Conservation (phyloP, 805 yeast species). For the Saccharomyces jurei region DNA sequence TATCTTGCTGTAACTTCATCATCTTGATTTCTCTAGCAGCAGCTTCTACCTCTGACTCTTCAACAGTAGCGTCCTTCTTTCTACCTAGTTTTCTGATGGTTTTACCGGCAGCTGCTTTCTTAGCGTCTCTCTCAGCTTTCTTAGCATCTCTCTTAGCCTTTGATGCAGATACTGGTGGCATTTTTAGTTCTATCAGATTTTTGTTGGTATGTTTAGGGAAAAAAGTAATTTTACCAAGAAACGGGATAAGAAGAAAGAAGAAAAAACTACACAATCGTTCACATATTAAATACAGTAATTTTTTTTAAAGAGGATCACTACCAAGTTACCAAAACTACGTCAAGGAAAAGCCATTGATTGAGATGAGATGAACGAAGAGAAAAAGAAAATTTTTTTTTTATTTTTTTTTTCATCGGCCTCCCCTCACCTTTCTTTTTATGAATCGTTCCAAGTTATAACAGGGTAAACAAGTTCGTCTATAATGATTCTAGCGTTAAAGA, state of each 20-base stretch:
- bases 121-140: slow-evolving; percentile 97
- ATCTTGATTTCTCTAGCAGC: slow-evolving; percentile 72
- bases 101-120: slow-evolving; percentile 80
- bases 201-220: background rate
- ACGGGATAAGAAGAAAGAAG: background rate
- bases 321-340: background rate
- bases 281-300: background rate
- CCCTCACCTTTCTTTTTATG: background rate
- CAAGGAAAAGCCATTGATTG: background rate
- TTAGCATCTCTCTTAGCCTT: slow-evolving; percentile 95
- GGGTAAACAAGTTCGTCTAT: background rate
- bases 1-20: slow-evolving; percentile 87
- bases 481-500: background rate
- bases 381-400: background rate
- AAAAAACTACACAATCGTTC: background rate
- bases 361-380: background rate
- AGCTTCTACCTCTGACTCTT: slow-evolving; percentile 44
- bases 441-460: background rate
- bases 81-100: slow-evolving; percentile 45
- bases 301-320: background rate
- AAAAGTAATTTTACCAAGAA: background rate
- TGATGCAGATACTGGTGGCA: slow-evolving; percentile 67
- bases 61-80: slow-evolving; percentile 34
- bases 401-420: background rate
- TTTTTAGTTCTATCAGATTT: slow-evolving; percentile 2